A percentile compares a stretch with the other conserved stretches of the same genome.
phyloP scores from a whole-genome alignment of 2,329 filamentous ascomycete species.

The Colletotrichum liaoningense region DNA sequence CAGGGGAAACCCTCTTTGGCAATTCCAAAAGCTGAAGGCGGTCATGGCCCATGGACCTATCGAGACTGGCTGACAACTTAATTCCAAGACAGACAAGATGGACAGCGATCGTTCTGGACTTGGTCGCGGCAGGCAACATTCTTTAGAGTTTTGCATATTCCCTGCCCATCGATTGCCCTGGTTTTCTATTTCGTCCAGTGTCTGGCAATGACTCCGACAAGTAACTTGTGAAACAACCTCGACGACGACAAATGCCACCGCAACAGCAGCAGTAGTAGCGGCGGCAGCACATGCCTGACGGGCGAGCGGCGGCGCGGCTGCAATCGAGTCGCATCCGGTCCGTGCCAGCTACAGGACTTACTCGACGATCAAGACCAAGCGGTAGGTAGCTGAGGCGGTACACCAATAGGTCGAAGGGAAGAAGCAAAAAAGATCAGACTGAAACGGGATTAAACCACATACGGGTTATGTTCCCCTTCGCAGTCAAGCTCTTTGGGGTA shows the following conservation, averaged over 20 bases:
- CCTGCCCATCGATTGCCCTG: background rate
- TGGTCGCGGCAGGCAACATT: background rate
- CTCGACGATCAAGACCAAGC: slow-evolving; percentile 22
- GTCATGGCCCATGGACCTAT: background rate
- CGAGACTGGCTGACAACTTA: background rate
- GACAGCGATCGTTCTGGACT: background rate
- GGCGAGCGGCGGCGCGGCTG: slow-evolving; percentile 9
- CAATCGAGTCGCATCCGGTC: slow-evolving; percentile 26
- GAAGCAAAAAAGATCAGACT: slow-evolving; percentile 19
- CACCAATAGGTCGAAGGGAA: background rate
- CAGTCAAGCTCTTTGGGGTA: background rate
- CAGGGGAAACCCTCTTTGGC: background rate
- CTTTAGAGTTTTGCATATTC: background rate
- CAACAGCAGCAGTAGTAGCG: background rate
- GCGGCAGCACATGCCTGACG: slow-evolving; percentile 13
- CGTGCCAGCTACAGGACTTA: slow-evolving; percentile 25
- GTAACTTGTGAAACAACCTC: slow-evolving; percentile 16
- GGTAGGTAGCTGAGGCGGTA: background rate
- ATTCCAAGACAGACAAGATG: background rate
- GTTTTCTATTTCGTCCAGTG: slow-evolving; percentile 10
- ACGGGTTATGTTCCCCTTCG: background rate
- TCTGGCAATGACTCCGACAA: background rate
- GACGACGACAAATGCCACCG: slow-evolving; percentile 11
- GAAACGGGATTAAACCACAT: slow-evolving; percentile 9
- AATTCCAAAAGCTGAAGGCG: background rate